Conservation (phyloP, 2,329 filamentous ascomycete genomes). For the Intubia oerlemansii region DNA sequence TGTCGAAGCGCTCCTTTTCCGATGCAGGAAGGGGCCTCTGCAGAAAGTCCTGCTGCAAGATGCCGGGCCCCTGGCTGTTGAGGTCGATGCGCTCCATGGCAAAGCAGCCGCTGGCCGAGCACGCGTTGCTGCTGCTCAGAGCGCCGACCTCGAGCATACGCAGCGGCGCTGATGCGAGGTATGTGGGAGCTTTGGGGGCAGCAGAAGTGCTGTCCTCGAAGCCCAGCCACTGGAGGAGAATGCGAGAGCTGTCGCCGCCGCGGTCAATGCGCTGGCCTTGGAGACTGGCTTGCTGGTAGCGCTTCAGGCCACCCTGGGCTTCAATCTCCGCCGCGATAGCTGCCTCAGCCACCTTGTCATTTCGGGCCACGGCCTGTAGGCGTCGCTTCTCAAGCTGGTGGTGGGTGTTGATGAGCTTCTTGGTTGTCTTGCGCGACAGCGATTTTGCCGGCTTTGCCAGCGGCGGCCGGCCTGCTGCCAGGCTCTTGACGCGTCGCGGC, state of each 20-base stretch:
- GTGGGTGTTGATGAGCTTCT: slow-evolving; percentile 41
- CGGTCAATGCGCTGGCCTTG: slow-evolving; percentile 43
- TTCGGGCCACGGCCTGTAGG: slow-evolving; percentile 30
- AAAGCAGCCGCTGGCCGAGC: slow-evolving; percentile 50
- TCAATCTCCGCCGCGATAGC: slow-evolving; percentile 30
- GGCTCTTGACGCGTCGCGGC: slow-evolving; percentile 16
- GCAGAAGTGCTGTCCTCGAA: slow-evolving; percentile 10
- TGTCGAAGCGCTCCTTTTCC: slow-evolving; percentile 50
- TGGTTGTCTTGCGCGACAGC: slow-evolving; percentile 43
- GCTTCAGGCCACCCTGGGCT: slow-evolving; percentile 35
- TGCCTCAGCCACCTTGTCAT: slow-evolving; percentile 25
- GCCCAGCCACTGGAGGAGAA: slow-evolving; percentile 42
- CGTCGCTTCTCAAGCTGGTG: slow-evolving; percentile 43
- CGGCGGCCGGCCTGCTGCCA: slow-evolving; percentile 34
- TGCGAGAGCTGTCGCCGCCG: slow-evolving; percentile 43
- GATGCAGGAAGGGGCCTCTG: slow-evolving; percentile 48
- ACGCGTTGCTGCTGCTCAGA: slow-evolving; percentile 65
- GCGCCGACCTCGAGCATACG: slow-evolving; percentile 78
- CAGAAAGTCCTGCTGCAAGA: slow-evolving; percentile 89
- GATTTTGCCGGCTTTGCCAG: slow-evolving; percentile 27
- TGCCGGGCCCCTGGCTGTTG: slow-evolving; percentile 64
- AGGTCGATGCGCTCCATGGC: slow-evolving; percentile 72
- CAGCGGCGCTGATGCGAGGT: slow-evolving; percentile 13
- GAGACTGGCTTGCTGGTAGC: slow-evolving; percentile 47
- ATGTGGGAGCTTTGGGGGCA: neutral